Conservation (phyloP, 2,329 filamentous ascomycete genomes). For the Fusarium temperatum region DNA sequence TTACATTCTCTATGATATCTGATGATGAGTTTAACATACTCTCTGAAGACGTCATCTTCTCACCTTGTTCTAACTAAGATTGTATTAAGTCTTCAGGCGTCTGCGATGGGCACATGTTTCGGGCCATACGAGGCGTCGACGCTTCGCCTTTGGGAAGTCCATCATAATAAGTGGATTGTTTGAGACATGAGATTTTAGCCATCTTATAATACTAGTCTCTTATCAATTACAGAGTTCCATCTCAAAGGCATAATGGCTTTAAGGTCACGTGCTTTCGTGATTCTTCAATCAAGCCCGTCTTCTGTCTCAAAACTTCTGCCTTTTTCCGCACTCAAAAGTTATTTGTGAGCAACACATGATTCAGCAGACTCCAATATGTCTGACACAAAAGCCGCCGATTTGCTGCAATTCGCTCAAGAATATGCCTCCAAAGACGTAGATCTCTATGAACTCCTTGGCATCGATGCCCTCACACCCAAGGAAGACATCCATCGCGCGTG, state of each 20-base stretch:
- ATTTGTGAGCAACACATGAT: background rate
- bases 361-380: conserved; percentile 38
- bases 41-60: background rate
- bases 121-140: background rate
- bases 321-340: background rate
- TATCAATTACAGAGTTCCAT: background rate
- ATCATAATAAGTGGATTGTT: background rate
- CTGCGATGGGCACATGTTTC: background rate
- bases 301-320: background rate
- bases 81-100: background rate
- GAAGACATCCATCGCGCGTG: conserved; percentile 85
- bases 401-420: conserved; percentile 63
- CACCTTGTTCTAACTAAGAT: background rate
- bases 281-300: conserved; percentile 4
- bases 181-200: background rate
- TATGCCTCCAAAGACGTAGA: conserved; percentile 72
- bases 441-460: conserved; percentile 79
- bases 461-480: conserved; percentile 71
- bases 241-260: background rate
- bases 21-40: background rate
- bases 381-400: conserved; percentile 55
- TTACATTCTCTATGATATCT: background rate
- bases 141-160: background rate
- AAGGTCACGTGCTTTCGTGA: conserved; percentile 32
- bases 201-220: background rate